Evolutionary conservation across 495 filamentous ascomycete species (phyloP).

Genomic region (Hypoxylon fuscum): DNA sequence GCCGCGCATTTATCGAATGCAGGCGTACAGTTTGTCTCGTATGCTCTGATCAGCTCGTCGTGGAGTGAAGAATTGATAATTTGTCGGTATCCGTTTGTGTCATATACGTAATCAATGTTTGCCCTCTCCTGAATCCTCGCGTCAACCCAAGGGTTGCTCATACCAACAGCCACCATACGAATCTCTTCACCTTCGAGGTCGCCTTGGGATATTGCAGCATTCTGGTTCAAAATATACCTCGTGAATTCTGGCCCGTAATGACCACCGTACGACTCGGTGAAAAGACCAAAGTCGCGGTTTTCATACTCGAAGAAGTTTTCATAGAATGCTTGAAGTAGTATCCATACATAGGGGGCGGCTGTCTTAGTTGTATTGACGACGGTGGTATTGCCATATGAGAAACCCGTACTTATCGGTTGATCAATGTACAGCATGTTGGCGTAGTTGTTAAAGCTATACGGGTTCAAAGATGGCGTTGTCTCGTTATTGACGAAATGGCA

Average conservation of each 20-base stretch:
- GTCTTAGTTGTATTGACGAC: constrained; percentile 60
- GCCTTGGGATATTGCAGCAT: constrained; percentile 53
- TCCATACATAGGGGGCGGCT: constrained; percentile 65
- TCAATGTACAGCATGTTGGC: constrained; percentile 73
- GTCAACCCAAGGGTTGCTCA: constrained; percentile 69
- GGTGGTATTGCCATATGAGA: constrained; percentile 64
- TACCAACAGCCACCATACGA: constrained; percentile 62
- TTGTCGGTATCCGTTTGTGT: constrained; percentile 62
- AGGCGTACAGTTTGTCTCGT: constrained; percentile 54
- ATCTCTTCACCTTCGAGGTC: constrained; percentile 56
- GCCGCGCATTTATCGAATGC: constrained; percentile 48
- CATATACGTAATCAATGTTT: constrained; percentile 61
- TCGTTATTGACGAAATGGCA: constrained; percentile 65
- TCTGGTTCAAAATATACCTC: constrained; percentile 61
- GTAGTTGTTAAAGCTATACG: constrained; percentile 69
- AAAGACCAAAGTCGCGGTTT: constrained; percentile 63
- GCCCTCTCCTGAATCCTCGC: constrained; percentile 58
- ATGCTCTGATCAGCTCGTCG: constrained; percentile 48
- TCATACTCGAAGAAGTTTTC: constrained; percentile 62
- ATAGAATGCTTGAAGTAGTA: constrained; percentile 64
- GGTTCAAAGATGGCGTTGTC: constrained; percentile 61
- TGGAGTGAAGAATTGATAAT: constrained; percentile 57
- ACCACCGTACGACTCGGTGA: constrained; percentile 65
- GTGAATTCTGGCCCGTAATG: constrained; percentile 66
- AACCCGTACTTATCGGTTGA: constrained; percentile 70